Conservation (phyloP, 768 basidiomycete genomes). For the Amanita pallidorosea region DNA sequence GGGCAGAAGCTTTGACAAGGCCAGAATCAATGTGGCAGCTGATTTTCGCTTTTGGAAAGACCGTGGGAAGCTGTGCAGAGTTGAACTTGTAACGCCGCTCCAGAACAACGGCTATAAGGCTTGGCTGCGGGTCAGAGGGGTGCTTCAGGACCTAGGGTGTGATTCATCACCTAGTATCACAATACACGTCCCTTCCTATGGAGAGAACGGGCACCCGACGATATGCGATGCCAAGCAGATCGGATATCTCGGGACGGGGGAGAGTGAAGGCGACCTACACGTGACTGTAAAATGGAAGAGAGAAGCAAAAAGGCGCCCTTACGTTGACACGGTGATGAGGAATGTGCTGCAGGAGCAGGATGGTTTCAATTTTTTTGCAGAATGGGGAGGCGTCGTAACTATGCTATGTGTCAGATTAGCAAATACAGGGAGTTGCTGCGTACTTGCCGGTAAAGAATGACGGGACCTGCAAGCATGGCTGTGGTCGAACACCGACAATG, state of each 20-base stretch:
- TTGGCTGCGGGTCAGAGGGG: not conserved
- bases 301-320: constrained; percentile 10
- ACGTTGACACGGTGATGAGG: constrained; percentile 38
- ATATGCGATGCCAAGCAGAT: constrained; percentile 39
- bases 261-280: constrained; percentile 31
- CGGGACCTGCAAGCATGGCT: constrained; percentile 10
- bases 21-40: not conserved
- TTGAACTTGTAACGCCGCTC: not conserved
- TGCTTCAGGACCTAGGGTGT: too few relatives aligned
- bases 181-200: constrained; percentile 36
- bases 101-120: not conserved
- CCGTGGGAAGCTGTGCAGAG: not conserved
- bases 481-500: not conserved
- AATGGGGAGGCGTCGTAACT: constrained; percentile 47
- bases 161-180: constrained; percentile 44
- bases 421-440: not conserved
- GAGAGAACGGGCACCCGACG: constrained; percentile 40
- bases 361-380: constrained; percentile 38
- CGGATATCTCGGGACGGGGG: constrained; percentile 47
- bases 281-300: not conserved
- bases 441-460: constrained; percentile 38
- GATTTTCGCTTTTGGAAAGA: not conserved
- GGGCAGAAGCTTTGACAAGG: not conserved
- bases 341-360: constrained; percentile 38
- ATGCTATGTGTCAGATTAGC: not conserved